phyloP scores from a whole-genome alignment of 176 grass and related monocot genomes.

The Oryza australiensis region DNA sequence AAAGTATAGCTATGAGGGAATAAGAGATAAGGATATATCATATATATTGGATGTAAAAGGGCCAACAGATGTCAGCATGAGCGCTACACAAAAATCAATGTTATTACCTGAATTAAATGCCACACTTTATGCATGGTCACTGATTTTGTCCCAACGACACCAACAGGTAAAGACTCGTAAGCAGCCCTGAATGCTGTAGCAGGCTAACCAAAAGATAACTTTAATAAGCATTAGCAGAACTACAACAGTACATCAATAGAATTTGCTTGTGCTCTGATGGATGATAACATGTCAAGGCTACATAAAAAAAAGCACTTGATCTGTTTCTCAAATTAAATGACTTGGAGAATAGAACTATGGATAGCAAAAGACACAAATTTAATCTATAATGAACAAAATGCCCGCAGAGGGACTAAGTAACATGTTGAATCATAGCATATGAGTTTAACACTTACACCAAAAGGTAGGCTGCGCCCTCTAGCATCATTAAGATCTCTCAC shows the following conservation, averaged over 20 bases:
- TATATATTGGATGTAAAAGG: background rate
- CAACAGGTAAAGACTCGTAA: slow-evolving; percentile 77
- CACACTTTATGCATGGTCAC: slow-evolving; percentile 97
- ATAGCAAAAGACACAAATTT: slow-evolving; percentile 6
- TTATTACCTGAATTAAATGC: slow-evolving; percentile 84
- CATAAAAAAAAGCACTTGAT: slow-evolving; percentile 14
- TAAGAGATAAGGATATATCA: slow-evolving; percentile 23
- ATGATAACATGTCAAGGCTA: slow-evolving; percentile 18
- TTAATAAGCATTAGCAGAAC: slow-evolving; percentile 32
- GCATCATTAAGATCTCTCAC: slow-evolving; percentile 83
- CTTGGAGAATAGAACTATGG: slow-evolving; percentile 19
- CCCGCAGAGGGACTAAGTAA: background rate
- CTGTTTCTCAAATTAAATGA: slow-evolving; percentile 14
- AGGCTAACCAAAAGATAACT: slow-evolving; percentile 60
- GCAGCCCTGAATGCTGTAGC: slow-evolving; percentile 74
- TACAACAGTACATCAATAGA: background rate
- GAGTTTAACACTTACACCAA: slow-evolving; percentile 59
- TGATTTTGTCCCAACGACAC: slow-evolving; percentile 64
- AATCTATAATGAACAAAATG: background rate
- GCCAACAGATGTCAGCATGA: background rate
- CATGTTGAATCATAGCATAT: slow-evolving; percentile 23
- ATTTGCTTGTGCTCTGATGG: background rate
- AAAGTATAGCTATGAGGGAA: background rate
- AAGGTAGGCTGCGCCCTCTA: slow-evolving; percentile 73
- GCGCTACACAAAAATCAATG: background rate